A percentile compares a stretch with the other conserved stretches of the same genome.
phyloP scores from a whole-genome alignment of 148 eudicot genomes.

The Nepenthes gracilis region DNA sequence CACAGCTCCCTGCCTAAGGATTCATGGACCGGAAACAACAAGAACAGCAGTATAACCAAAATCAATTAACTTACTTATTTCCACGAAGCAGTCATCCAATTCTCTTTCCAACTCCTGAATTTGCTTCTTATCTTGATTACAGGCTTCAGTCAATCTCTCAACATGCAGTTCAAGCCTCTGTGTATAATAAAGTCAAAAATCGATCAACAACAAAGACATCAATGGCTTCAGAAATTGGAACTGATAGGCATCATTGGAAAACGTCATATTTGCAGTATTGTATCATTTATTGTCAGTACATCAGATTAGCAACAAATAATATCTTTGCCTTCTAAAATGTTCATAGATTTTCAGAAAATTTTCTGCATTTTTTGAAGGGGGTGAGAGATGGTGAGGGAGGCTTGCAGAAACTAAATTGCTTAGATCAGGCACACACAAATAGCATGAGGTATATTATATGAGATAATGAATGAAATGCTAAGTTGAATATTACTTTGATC shows the following conservation, averaged over 20 bases:
- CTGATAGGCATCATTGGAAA: not conserved
- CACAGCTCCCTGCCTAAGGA: no score
- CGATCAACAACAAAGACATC: not conserved
- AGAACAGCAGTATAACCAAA: not conserved
- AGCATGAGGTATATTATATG: not conserved
- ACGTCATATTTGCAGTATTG: not conserved
- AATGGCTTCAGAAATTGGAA: not conserved
- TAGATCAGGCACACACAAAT: not conserved
- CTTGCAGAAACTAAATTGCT: not conserved
- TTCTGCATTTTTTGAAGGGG: not conserved
- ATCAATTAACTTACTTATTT: constrained; percentile 42
- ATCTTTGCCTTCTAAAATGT: no score
- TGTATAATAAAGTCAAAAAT: constrained; percentile 11
- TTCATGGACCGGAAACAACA: not conserved
- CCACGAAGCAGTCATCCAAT: constrained; percentile 49
- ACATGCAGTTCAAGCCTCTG: constrained; percentile 62
- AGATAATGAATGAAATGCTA: constrained; percentile 2
- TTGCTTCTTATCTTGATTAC: constrained; percentile 39
- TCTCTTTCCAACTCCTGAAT: constrained; percentile 58
- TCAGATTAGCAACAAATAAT: no score
- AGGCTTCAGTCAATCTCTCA: constrained; percentile 43
- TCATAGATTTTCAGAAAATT: no score
- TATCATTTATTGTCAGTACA: no score
- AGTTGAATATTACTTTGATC: constrained; percentile 41
- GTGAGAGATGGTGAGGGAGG: not conserved